A percentile compares a stretch with the other conserved stretches of the same genome.
Conservation (phyloP, 768 basidiomycete species). For the Boletus rufocinnamomeus region DNA sequence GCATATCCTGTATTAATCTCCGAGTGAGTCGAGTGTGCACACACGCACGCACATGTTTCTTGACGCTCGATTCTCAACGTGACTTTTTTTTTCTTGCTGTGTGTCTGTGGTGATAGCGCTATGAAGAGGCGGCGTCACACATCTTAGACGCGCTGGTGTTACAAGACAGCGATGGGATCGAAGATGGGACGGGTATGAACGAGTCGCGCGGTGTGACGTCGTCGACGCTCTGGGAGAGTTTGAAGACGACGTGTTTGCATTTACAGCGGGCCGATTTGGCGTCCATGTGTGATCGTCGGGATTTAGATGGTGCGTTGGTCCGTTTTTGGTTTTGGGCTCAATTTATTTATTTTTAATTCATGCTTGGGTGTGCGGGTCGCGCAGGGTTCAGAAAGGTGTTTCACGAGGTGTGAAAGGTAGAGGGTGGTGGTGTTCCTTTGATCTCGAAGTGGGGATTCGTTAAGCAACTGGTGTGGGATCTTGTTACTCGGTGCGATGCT, state of each 20-base stretch:
- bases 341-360: too few species aligned
- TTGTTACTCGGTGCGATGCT: too few species aligned
- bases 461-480: too few species aligned
- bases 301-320: slow-evolving; percentile 60
- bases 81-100: background rate
- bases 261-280: slow-evolving; percentile 79
- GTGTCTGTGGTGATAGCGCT: slow-evolving; percentile 59
- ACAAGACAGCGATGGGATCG: slow-evolving; percentile 83
- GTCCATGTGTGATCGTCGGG: slow-evolving; percentile 65
- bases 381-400: too few species aligned
- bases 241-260: slow-evolving; percentile 81
- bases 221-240: slow-evolving; percentile 81
- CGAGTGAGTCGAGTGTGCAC: slow-evolving; percentile 47
- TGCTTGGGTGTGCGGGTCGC: background rate
- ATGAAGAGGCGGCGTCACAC: slow-evolving; percentile 83
- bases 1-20: slow-evolving; percentile 89
- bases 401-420: too few species aligned
- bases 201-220: slow-evolving; percentile 73
- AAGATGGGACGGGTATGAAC: slow-evolving; percentile 43
- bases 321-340: background rate
- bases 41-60: slow-evolving; percentile 1
- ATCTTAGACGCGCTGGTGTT: slow-evolving; percentile 87
- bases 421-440: too few species aligned
- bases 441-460: too few species aligned
- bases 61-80: background rate